Base-by-base conservation (phyloP, 2,329 filamentous ascomycete genomes). In the Clonostachys sp. region DNA sequence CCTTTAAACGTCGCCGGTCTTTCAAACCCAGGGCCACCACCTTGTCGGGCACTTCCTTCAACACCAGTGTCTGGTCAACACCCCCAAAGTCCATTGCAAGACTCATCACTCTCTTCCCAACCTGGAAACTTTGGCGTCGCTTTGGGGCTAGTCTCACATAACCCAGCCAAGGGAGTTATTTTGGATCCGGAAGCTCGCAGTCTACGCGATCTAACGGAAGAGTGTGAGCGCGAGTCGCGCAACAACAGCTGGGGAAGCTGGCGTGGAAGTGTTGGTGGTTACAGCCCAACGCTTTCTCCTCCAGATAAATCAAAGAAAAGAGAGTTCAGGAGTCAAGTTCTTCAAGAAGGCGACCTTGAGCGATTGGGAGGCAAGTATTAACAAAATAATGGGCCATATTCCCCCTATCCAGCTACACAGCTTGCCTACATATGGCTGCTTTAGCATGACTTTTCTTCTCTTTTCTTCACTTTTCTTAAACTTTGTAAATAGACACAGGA, bases 11-110 rank as follows among this genome's bases (percentile, higher is more conserved):
- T 58, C 42, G 47, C 51, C 39, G 38, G 48, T 34, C 50, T 63
- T 20, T 52, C 55, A n/a, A 58, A 61, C 30, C 58, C 68, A 17
- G 71, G 73, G 0, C 73, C 75, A 1, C 73, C 74, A 1, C 74
- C 75, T 0, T 71, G 52, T 6, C 61, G 66, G n/a, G 70, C 70
- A 4, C 64, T 77, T 4, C 71, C 72, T 0, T 53, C 55, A 2
- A 60, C 62, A 6, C 63, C 64, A 1, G 51, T 56, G 5, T 34
- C 20, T 34, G 16, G n/a, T 18, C 30, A n/a, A 33, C 54, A 55
- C 3, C 52, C 49, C 8, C 57, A 5, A 53, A 56, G 8, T 48
- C 51, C 12, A 48, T 7, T 20, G 42, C 16, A 12, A 7, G 14
- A 39, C 35, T 36, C 44, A 40, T 9, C 46, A 14, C 49, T 51